Evolutionary conservation across 768 basidiomycete species (phyloP), one percentile per base, ranked within the genome.

Genomic region (Phylloporus sp.): DNA sequence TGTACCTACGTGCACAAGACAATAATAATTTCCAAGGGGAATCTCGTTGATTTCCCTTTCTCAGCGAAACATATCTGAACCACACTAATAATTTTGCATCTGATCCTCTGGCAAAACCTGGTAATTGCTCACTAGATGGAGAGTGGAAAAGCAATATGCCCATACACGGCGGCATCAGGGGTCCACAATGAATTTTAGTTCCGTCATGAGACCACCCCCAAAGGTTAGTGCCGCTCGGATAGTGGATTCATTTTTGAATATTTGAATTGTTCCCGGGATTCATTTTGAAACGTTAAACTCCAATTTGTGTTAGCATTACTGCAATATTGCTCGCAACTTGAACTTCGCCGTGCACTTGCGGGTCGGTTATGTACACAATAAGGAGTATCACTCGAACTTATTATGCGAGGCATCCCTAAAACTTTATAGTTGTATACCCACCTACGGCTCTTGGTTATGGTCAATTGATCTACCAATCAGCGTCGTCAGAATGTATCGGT

Each of bases 341-440:
- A 32, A 49, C 24, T 13, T 36, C 47, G 13, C 54, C 45, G 50
- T 38, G 51, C 27, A 20, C 32, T 20, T 16, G 13, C 22, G 29
- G n/a, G 26, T 23, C 34, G 5, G 41, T 44, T 36, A 29, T 40
- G 47, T 46, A 29, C 32, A 40, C 54, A 55, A 47, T 18, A 24
- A 54, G 32, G 34, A 46, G 41, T 38, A 38, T 31, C 16, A 26
- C 29, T 51, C 36, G 34, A 45, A 35, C 49, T 23, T 41, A 48
- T 51, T 12, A 36, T 53, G 42, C 51, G 57, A 43, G 36, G 42
- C 60, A 57, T 57, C 53, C 57, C 66, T 66, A 58, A 70, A 68
- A 70, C 59, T 59, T 56, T 70, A 68, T 65, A 53, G 45, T 53
- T 49, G 26, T 29, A 36, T 36, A 54, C 47, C 58, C 59, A 53